Evolutionary conservation across 345 rosid genomes (phyloP), one percentile per base, ranked within the genome.

Genomic region (Brassica incana): DNA sequence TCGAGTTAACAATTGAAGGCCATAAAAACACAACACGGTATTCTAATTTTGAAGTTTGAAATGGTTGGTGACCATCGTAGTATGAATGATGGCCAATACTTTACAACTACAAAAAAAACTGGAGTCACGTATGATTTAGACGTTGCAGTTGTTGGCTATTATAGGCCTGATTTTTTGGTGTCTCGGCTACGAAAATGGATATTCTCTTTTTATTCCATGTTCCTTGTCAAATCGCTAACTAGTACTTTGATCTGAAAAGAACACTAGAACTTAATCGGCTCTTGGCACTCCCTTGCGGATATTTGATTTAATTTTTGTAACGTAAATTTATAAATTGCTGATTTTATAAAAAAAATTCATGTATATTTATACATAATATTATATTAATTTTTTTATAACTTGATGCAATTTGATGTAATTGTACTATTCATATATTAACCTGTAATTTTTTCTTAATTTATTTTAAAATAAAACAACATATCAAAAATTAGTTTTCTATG

Each of bases 21-120:
- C 50, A 66, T 16, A 36, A 3, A 61, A 65, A 65, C 18, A 35
- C 27, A 30, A 63, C 67, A 63, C 67, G 32, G 11, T 23, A 14
- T 59, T 58, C 62, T 18, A 58, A 48, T 95, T 29, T 30, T 30
- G 9, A 32, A 63, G 67, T 62, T 30, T 14, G 67, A 63, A 63
- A 63, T 23, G 25, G 25, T 23, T 29, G 32, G 65, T 60, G 67
- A 32, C 20, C 65, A 35, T 56, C 48, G 48, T 32, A 45, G 74
- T 61, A 4, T 70, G 56, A 6, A 25, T 7, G 36, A 20, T 72
- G 33, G 14, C 38, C 25, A 12, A 6, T 8, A 59, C 35, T 36
- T 25, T 40, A 40, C 68, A 60, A 61, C 27, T 73, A 60, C 59
- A 61, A n/a, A n/a, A n/a, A 0, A n/a, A 23, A 23, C 15, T 61